A percentile compares a stretch with the other conserved stretches of the same genome.
Conservation (phyloP, 495 filamentous ascomycete species). For the Poronia punctata region DNA sequence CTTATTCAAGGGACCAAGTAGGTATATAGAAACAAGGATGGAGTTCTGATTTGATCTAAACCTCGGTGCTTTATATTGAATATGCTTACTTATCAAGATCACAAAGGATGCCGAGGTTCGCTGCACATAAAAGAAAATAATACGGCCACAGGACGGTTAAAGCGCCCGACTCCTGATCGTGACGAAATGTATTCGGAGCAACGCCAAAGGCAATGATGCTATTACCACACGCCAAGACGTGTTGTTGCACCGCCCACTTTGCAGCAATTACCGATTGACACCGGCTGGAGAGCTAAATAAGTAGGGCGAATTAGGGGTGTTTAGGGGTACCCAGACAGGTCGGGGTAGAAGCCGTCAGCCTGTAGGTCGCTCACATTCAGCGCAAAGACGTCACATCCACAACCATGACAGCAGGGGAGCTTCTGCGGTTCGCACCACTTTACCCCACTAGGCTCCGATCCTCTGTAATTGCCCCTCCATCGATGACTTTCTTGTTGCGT, state of each 20-base stretch:
- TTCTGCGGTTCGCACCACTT: background rate
- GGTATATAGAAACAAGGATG: slow-evolving; percentile 3
- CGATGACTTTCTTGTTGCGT: slow-evolving; percentile 5
- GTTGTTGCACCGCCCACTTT: too few species aligned
- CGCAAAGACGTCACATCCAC: too few species aligned
- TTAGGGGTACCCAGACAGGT: too few species aligned
- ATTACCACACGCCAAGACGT: too few species aligned
- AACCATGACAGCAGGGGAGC: background rate
- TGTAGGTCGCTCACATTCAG: too few species aligned
- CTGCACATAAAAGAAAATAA: background rate
- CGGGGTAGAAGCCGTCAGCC: too few species aligned
- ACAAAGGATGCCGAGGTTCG: slow-evolving; percentile 4
- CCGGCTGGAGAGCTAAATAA: too few species aligned
- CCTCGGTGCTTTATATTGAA: background rate
- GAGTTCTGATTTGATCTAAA: background rate
- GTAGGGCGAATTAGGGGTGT: too few species aligned
- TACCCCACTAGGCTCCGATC: background rate
- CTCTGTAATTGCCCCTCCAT: slow-evolving; percentile 9
- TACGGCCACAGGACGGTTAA: background rate
- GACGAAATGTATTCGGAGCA: slow-evolving; percentile 7
- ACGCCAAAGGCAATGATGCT: background rate
- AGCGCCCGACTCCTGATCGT: background rate
- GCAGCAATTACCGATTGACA: too few species aligned
- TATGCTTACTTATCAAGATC: background rate
- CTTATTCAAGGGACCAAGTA: too few species aligned